phyloP scores from a whole-genome alignment of 148 eudicot species.

The Drosera capensis region DNA sequence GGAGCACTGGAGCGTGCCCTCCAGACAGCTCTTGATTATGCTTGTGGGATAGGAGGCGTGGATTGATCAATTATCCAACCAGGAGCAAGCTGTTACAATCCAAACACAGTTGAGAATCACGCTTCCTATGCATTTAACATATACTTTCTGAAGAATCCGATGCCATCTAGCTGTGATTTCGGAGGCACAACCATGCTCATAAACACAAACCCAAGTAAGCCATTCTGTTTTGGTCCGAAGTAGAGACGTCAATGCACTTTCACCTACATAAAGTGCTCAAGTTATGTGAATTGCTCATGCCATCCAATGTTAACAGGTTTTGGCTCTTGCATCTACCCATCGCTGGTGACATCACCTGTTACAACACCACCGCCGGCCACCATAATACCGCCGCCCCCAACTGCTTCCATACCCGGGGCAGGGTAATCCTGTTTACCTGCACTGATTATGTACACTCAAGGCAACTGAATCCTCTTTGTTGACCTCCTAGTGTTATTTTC shows the following conservation, averaged over 20 bases:
- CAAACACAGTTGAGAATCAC: constrained; percentile 51
- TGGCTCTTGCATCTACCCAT: constrained; percentile 60
- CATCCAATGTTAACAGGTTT: constrained; percentile 40
- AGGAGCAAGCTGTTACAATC: constrained; percentile 64
- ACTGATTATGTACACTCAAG: too few relatives aligned
- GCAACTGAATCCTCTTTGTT: background rate
- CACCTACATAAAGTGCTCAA: background rate
- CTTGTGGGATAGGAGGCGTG: constrained; percentile 77
- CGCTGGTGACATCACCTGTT: constrained; percentile 15
- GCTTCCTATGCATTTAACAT: constrained; percentile 88
- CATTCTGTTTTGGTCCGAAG: background rate
- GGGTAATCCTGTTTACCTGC: constrained; percentile 10
- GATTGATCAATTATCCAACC: constrained; percentile 71
- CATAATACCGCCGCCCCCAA: constrained; percentile 22
- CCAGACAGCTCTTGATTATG: constrained; percentile 72
- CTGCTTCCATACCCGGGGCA: constrained; percentile 28
- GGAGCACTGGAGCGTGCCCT: constrained; percentile 38
- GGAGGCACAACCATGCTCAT: constrained; percentile 59
- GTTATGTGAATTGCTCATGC: background rate
- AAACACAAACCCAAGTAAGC: constrained; percentile 80
- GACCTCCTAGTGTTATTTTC: background rate
- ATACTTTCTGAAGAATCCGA: constrained; percentile 71
- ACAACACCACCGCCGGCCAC: constrained; percentile 18
- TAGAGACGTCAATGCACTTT: too few relatives aligned
- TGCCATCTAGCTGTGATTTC: constrained; percentile 69